Conservation (phyloP, 164 flowering plant genomes). For the Amborella trichopoda region DNA sequence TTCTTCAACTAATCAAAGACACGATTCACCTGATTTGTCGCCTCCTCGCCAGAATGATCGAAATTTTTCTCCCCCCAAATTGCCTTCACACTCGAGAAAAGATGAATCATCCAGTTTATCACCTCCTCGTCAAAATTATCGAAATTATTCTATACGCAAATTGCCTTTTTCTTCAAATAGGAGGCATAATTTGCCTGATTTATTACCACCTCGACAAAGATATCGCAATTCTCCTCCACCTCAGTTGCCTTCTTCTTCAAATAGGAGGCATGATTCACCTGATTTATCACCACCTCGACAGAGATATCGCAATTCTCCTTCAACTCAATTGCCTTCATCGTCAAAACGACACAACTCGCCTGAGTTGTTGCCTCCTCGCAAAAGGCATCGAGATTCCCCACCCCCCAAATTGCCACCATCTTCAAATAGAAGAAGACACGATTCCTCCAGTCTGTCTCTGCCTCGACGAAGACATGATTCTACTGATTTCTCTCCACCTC, state of each 20-base stretch:
- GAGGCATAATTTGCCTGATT: background rate
- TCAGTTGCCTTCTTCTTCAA: no score
- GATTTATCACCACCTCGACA: slow-evolving; percentile 23
- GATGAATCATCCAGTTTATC: slow-evolving; percentile 26
- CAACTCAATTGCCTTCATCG: slow-evolving; percentile 14
- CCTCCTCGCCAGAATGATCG: no score
- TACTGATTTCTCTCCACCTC: slow-evolving; percentile 18
- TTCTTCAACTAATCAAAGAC: no score
- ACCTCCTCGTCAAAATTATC: slow-evolving; percentile 33
- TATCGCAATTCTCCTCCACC: no score
- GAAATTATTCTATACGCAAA: no score
- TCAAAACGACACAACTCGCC: slow-evolving; percentile 1
- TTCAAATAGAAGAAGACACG: no score
- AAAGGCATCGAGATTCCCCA: slow-evolving; percentile 6
- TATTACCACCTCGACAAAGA: background rate
- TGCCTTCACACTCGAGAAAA: background rate
- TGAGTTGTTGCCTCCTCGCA: slow-evolving; percentile 28
- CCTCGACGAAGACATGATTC: slow-evolving; percentile 8
- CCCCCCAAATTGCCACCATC: no score
- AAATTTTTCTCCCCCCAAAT: no score
- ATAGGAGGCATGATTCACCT: slow-evolving; percentile 1
- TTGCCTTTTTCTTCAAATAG: background rate
- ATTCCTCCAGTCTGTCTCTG: no score
- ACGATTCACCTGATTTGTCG: no score
- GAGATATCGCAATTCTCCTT: slow-evolving; percentile 16